phyloP scores from a whole-genome alignment of 768 basidiomycete genomes.

The Epithele typhae region DNA sequence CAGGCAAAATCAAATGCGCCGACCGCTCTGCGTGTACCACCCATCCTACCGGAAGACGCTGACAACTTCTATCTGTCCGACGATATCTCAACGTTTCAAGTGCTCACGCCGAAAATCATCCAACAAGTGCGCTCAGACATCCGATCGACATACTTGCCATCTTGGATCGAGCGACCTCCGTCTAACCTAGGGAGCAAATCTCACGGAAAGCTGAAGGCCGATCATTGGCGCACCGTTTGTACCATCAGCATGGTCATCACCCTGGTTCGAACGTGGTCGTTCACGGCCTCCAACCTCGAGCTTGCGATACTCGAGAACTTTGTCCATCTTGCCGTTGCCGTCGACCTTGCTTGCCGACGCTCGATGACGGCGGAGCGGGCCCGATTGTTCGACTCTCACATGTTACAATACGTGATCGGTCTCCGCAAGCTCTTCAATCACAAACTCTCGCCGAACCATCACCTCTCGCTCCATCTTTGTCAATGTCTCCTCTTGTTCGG shows the following conservation, averaged over 20 bases:
- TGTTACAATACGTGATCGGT: slow-evolving; percentile 17
- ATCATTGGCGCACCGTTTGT: slow-evolving; percentile 30
- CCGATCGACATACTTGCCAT: background rate
- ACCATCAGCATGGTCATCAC: slow-evolving; percentile 31
- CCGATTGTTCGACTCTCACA: background rate
- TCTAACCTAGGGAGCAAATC: slow-evolving; percentile 7
- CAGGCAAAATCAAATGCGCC: background rate
- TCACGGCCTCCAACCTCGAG: slow-evolving; percentile 3
- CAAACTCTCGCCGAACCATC: slow-evolving; percentile 26
- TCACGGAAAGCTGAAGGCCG: slow-evolving; percentile 21
- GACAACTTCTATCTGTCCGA: background rate
- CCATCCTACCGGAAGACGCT: background rate
- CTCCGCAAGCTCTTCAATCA: slow-evolving; percentile 23
- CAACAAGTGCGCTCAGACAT: background rate
- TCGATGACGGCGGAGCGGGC: slow-evolving; percentile 6
- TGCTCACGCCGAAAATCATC: no score
- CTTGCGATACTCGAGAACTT: slow-evolving; percentile 25
- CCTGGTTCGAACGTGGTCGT: slow-evolving; percentile 32
- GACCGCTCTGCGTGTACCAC: background rate
- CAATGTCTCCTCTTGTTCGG: slow-evolving; percentile 25
- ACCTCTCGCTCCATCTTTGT: slow-evolving; percentile 28
- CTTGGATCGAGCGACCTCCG: slow-evolving; percentile 13
- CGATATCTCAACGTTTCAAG: background rate
- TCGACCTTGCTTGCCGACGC: slow-evolving; percentile 20
- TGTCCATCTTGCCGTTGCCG: slow-evolving; percentile 17